Conservation (phyloP, 2,329 filamentous ascomycete species). For the Ophiostoma piceae region DNA sequence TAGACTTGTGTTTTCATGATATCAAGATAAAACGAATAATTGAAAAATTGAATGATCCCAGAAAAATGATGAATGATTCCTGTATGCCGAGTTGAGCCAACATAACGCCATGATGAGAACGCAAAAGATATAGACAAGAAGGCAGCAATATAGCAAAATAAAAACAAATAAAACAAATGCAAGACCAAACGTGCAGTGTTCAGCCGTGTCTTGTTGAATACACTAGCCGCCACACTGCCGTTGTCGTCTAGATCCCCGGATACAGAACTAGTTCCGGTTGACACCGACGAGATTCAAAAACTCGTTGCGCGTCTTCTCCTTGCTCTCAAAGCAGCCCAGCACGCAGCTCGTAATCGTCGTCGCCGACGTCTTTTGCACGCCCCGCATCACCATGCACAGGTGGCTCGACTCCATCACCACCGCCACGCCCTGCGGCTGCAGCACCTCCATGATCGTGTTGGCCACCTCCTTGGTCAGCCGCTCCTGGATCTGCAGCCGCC, state of each 20-base stretch:
- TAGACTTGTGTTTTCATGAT: background rate
- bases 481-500: constrained; percentile 91
- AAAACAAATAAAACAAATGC: background rate
- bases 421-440: constrained; percentile 89
- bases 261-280: constrained; percentile 38
- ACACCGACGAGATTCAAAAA: constrained; percentile 76
- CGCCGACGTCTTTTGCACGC: constrained; percentile 85
- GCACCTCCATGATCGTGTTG: constrained; percentile 83
- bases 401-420: constrained; percentile 98
- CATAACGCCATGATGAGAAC: constrained; percentile 20
- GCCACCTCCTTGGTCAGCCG: constrained; percentile 94
- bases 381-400: constrained; percentile 97
- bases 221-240: constrained; percentile 1
- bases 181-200: background rate
- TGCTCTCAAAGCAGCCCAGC: constrained; percentile 88
- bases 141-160: background rate
- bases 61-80: constrained; percentile 10
- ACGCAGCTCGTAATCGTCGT: constrained; percentile 95
- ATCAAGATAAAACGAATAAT: background rate
- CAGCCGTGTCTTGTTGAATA: constrained; percentile 24
- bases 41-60: background rate
- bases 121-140: background rate
- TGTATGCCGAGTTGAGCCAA: constrained; percentile 27
- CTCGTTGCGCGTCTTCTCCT: constrained; percentile 90
- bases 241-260: background rate